Evolutionary conservation across 2,329 filamentous ascomycete species (phyloP).

Genomic region (Sclerotiophoma versabilis): DNA sequence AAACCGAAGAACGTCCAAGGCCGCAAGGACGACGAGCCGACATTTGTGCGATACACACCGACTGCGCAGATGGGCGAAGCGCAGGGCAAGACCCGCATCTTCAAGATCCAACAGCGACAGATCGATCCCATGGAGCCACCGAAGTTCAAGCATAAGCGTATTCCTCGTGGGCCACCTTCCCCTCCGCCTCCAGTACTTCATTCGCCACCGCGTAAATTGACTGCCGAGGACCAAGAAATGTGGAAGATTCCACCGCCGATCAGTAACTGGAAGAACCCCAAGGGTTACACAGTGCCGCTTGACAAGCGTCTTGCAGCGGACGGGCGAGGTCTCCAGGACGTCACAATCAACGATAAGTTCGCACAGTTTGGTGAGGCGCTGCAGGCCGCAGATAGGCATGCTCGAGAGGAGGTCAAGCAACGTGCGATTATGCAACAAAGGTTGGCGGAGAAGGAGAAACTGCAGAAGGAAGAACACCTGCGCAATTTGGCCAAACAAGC

Average conservation of each 20-base stretch:
- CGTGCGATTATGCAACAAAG: slow-evolving; percentile 94
- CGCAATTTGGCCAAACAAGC: slow-evolving; percentile 89
- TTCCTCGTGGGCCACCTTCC: slow-evolving; percentile 88
- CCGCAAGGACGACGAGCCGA: slow-evolving; percentile 81
- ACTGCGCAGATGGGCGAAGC: slow-evolving; percentile 95
- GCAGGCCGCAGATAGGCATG: slow-evolving; percentile 92
- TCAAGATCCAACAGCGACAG: slow-evolving; percentile 97
- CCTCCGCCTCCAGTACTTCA: slow-evolving; percentile 95
- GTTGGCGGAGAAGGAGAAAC: slow-evolving; percentile 94
- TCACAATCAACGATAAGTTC: slow-evolving; percentile 98
- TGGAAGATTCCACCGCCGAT: slow-evolving; percentile 93
- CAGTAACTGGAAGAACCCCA: slow-evolving; percentile 99
- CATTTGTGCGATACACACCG: slow-evolving; percentile 94
- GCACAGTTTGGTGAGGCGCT: slow-evolving; percentile 94
- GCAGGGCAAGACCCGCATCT: slow-evolving; percentile 88
- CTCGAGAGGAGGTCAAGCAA: slow-evolving; percentile 92
- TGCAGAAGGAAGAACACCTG: slow-evolving; percentile 90
- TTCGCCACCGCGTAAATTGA: slow-evolving; percentile 91
- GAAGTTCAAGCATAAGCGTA: slow-evolving; percentile 99
- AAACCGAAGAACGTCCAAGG: slow-evolving; percentile 95
- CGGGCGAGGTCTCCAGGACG: slow-evolving; percentile 87
- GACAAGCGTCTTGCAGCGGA: slow-evolving; percentile 96
- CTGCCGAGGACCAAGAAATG: slow-evolving; percentile 94
- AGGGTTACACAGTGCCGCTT: slow-evolving; percentile 94
- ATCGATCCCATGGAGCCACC: slow-evolving; percentile 95